Evolutionary conservation across 75 land plant species (phyloP), one percentile per base, ranked within the genome.

Genomic region (Pinus taeda): DNA sequence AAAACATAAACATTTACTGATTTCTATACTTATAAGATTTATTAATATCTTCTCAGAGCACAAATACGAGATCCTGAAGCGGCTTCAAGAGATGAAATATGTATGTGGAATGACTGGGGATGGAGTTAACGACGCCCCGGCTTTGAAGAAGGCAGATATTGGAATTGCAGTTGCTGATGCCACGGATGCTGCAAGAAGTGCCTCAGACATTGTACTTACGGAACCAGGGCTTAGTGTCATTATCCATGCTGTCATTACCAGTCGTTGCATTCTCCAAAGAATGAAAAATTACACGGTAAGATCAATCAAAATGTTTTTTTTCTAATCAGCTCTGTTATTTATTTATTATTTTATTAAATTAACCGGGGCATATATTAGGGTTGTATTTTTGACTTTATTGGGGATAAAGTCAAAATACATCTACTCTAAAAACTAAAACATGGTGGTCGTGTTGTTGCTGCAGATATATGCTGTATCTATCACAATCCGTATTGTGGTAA

Each of bases 71-170:
- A 94, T 94, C 26, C 93, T 94, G 42, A 90, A 80, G 84, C 79
- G 79, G 81, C 83, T 94, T 18, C 95, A 94, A 82, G 93, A 90
- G 66, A 85, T 75, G 80, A 93, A 93, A 60, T 94, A 94, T 78
- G 88, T 94, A 29, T 85, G 88, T 75, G 97, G 97, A 15, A 94
- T 94, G 97, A 94, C 95, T n/a, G 95, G 95, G 42, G 97, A 94
- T 81, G 97, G 97, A 76, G 97, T 94, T 62, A 94, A 94, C 58
- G 97, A 94, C 77, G 97, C 97, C 3, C 95, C 95, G 15, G 95
- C 95, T 2, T 76, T 94, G 75, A 94, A 94, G 71, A 92, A 83
- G 80, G 97, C 95, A 3, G 95, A 94, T 71, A 94, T 94, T 49
- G 95, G 95, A 26, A 94, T 94, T 77, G 96, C 94, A 12, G 96